Evolutionary conservation across 2,329 filamentous ascomycete genomes (phyloP).

Genomic region (Ceratocystis diversiconidia): DNA sequence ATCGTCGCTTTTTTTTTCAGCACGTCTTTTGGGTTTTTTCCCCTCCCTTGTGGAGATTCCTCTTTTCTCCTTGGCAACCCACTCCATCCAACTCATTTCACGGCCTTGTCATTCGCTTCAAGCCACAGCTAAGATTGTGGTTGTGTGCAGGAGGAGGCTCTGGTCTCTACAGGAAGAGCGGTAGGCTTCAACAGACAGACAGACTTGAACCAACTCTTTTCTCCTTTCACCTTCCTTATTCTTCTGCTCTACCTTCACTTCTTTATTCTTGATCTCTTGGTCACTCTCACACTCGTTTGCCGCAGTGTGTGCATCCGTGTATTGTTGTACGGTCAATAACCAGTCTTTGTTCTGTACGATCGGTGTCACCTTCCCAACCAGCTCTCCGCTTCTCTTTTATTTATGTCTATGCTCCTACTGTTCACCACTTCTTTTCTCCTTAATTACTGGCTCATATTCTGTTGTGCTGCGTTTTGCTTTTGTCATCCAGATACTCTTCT

Average conservation of each 20-base stretch:
- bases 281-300: background rate
- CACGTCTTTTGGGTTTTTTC: conserved; percentile 7
- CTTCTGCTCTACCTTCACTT: background rate
- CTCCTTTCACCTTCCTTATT: background rate
- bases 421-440: background rate
- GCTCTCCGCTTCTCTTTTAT: background rate
- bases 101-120: conserved; percentile 1
- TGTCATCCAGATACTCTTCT: background rate
- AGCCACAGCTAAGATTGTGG: conserved; percentile 7
- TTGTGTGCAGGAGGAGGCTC: background rate
- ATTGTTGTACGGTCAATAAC: background rate
- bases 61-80: conserved; percentile 2
- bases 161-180: background rate
- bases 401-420: background rate
- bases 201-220: background rate
- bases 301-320: background rate
- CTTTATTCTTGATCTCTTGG: background rate
- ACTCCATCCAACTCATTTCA: conserved; percentile 4
- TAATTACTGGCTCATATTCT: background rate
- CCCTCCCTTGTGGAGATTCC: conserved; percentile 1
- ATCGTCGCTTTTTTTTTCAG: background rate
- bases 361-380: background rate
- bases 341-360: background rate
- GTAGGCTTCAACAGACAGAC: background rate
- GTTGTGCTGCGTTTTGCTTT: background rate